Conservation (phyloP, 306 rosid genomes). For the Senna siamea region DNA sequence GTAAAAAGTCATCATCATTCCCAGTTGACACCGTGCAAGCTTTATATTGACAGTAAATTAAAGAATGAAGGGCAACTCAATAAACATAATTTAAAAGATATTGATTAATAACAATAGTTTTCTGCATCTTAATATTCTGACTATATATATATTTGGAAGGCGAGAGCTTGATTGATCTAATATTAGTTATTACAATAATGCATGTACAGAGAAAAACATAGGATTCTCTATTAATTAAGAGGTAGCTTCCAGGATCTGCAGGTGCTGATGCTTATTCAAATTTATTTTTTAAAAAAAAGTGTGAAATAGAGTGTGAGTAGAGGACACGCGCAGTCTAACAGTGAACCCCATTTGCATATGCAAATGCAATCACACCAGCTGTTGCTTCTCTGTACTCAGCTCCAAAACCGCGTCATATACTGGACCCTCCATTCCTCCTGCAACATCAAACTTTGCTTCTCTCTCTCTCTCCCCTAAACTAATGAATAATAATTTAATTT, state of each 20-base stretch:
- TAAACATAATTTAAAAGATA: not conserved
- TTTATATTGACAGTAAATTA: not conserved
- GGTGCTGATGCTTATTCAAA: constrained; percentile 24
- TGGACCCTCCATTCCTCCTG: constrained; percentile 42
- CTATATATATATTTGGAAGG: not conserved
- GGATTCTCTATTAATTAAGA: constrained; percentile 43
- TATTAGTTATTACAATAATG: constrained; percentile 7
- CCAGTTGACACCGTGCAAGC: constrained; percentile 34
- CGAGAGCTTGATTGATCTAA: too few species aligned
- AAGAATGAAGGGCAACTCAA: not conserved
- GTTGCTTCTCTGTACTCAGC: constrained; percentile 69
- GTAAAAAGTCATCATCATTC: constrained; percentile 40
- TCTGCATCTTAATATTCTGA: not conserved
- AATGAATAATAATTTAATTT: not conserved
- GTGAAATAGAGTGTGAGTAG: not conserved
- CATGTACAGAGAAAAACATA: constrained; percentile 22
- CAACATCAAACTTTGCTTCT: not conserved
- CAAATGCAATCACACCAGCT: constrained; percentile 67
- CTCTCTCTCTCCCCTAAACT: constrained; percentile 32
- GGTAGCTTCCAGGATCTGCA: constrained; percentile 70
- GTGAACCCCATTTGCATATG: constrained; percentile 35
- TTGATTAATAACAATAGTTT: not conserved
- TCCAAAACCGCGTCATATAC: constrained; percentile 71
- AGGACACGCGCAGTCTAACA: constrained; percentile 34
- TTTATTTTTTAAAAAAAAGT: too few species aligned